Base-by-base conservation (phyloP, 768 basidiomycete genomes). In the Boletus reticuloceps region DNA sequence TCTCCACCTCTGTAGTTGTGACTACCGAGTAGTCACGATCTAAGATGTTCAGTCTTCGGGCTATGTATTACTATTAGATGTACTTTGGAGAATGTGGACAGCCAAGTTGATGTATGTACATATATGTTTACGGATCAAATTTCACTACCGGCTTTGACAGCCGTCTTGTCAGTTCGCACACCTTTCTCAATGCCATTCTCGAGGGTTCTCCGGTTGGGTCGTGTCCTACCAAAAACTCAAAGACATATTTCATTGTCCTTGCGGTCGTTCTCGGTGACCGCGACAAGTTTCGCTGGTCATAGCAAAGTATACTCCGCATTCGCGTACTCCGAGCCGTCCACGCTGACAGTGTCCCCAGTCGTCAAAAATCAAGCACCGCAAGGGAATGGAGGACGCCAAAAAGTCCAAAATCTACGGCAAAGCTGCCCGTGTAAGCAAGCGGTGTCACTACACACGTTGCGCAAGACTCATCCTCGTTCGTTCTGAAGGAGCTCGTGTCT, bases 321-420 rank as follows among this genome's bases (percentile, higher is more conserved):
- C 38, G 16, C 46, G 29, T 22, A 16, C 22, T 20, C 34, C 42
- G 17, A 41, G 34, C 45, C 37, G 31, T 27, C 14, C 51, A 47
- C 16, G 22, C 50, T 55, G 54, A 68, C 54, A 32, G 4, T 13
- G 13, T 44, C 5, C 9, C 32, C 55, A 88, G 86, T 88, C 86
- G 86, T 86, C 86, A 0, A 88, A 88, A 77, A 88, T 88, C 64
- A 86, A 87, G 64, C 79, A 84, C 52, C 81, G 77, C 64, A 89
- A 89, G 63, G 86, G 84, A 17, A 71, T 75, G n/a, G 81, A 78
- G 58, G 87, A 89, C 64, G 74, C 76, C 9, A 79, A 82, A 61
- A 86, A 81, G 65, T 80, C 84, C 50, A 72, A 74, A 41, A 44
- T 84, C n/a, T 86, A 82, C 46, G 75, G 80, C 34, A 83, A 74